Evolutionary conservation across 805 yeast species (phyloP).

Genomic region (Dipodascopsis uninucleata): DNA sequence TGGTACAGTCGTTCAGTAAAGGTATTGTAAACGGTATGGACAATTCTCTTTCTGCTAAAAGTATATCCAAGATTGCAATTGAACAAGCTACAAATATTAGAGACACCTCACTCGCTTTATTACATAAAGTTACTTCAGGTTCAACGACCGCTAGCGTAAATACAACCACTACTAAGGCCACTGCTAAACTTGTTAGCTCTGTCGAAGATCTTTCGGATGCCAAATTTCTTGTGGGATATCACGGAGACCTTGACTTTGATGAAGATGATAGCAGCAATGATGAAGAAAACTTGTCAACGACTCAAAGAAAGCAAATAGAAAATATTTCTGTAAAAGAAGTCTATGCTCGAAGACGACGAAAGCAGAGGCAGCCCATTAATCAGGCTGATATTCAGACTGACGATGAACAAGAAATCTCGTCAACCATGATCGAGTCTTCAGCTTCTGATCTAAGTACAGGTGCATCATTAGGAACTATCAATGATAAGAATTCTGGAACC

Average conservation of each 20-base stretch:
- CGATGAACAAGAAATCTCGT: neutral
- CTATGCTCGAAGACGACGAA: conserved; percentile 10
- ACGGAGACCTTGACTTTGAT: conserved; percentile 23
- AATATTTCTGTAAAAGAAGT: conserved; percentile 16
- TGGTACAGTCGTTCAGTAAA: no score
- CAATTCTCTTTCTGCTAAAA: no score
- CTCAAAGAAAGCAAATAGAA: neutral
- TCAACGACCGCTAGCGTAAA: conserved; percentile 12
- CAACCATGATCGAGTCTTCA: neutral
- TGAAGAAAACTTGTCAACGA: conserved; percentile 4
- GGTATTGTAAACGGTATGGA: no score
- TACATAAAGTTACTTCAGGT: conserved; percentile 17
- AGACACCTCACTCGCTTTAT: conserved; percentile 15
- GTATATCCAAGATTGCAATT: no score
- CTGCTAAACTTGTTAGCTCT: neutral
- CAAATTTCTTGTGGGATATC: conserved; percentile 22
- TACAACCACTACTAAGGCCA: conserved; percentile 6
- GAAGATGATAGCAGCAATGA: conserved; percentile 18
- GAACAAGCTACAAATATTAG: conserved; percentile 1
- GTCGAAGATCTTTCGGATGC: conserved; percentile 23
- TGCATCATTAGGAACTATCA: neutral
- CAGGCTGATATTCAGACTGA: neutral
- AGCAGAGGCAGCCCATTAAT: no score
- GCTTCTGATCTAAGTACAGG: neutral
- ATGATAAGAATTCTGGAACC: neutral